These are phyloP conservation scores for Pseudocercospora vitis DNA, from an alignment of 2,329 filamentous ascomycete species.

Conservation along the genomic window DNA sequence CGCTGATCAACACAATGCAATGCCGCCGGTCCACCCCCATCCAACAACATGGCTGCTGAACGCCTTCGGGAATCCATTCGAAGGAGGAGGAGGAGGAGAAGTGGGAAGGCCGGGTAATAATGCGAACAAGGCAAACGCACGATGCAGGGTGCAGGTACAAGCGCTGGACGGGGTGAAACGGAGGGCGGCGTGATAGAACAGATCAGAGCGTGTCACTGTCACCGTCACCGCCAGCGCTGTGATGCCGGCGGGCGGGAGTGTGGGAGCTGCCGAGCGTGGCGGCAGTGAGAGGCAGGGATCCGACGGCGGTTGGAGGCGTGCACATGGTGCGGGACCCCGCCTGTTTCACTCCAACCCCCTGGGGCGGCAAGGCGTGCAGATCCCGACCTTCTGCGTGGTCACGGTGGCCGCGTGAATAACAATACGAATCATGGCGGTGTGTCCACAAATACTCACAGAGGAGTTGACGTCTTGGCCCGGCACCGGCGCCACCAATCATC, in stretches of 20 bases:
- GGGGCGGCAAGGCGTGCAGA: constrained; percentile 1
- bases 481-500: too few relatives aligned
- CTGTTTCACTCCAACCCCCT: neutral
- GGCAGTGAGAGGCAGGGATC: constrained; percentile 13
- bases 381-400: neutral
- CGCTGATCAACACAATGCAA: neutral
- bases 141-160: constrained; percentile 6
- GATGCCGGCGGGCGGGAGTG: neutral
- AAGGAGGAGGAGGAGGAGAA: neutral
- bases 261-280: constrained; percentile 14
- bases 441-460: neutral
- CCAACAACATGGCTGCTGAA: neutral
- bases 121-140: neutral
- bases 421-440: neutral
- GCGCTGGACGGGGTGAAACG: constrained; percentile 1
- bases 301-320: constrained; percentile 13
- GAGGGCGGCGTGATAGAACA: neutral
- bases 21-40: neutral
- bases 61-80: neutral
- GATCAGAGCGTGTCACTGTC: constrained; percentile 4
- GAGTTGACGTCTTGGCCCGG: too few relatives aligned
- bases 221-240: too few relatives aligned
- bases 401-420: neutral
- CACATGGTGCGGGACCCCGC: neutral
- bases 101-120: too few relatives aligned